These are phyloP conservation scores for Colletotrichum australisinense DNA, from an alignment of 2,329 filamentous ascomycete species.

Conservation along the genomic window DNA sequence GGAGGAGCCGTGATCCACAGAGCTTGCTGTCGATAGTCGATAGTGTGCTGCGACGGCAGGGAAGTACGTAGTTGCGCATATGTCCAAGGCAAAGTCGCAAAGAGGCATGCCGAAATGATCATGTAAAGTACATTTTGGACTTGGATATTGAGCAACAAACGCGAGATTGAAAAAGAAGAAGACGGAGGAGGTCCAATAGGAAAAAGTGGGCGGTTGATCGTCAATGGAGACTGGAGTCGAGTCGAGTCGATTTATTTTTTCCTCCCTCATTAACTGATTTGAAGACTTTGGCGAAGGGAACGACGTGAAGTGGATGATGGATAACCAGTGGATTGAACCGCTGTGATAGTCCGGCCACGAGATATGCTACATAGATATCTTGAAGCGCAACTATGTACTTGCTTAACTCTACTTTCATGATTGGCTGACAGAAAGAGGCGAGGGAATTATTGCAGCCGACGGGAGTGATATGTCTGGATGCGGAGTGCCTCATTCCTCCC, in stretches of 20 bases:
- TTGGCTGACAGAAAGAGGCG: background rate
- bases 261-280: background rate
- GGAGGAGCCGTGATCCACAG: background rate
- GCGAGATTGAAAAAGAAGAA: background rate
- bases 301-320: constrained; percentile 20
- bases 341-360: background rate
- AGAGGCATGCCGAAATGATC: background rate
- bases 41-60: constrained; percentile 18
- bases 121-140: background rate
- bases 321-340: background rate
- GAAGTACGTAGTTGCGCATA: constrained; percentile 15
- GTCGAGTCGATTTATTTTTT: background rate
- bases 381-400: background rate
- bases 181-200: background rate
- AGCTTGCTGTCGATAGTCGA: constrained; percentile 12
- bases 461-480: background rate
- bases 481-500: background rate
- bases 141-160: background rate
- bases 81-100: background rate
- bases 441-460: background rate
- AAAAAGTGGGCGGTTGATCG: constrained; percentile 2
- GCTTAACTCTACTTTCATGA: background rate
- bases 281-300: background rate
- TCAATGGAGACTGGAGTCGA: background rate
- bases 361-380: background rate